Evolutionary conservation across 1,139 yeast genomes (phyloP).

Genomic region (Candida sojae): DNA sequence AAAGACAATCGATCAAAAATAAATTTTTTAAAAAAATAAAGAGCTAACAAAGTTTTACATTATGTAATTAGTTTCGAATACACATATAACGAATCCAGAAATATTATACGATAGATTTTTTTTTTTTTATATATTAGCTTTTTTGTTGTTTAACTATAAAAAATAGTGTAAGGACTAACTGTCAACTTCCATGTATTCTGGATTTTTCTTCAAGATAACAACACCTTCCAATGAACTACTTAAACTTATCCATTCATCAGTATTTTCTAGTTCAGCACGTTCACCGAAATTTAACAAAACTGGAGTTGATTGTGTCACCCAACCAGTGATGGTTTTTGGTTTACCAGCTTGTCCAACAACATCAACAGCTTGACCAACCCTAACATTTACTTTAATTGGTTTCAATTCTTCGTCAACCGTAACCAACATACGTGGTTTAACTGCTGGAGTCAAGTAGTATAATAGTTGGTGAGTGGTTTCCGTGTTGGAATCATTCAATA

Average conservation of each 20-base stretch:
- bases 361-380: constrained; percentile 99
- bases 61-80: too few species aligned
- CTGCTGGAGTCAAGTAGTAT: constrained; percentile 84
- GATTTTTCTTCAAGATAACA: constrained; percentile 88
- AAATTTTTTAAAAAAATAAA: background rate
- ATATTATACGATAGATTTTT: background rate
- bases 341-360: constrained; percentile 99
- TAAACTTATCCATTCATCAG: constrained; percentile 83
- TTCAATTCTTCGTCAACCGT: constrained; percentile 87
- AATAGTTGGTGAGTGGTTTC: constrained; percentile 77
- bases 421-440: constrained; percentile 89
- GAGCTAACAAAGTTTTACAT: background rate
- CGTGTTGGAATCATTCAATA: constrained; percentile 47
- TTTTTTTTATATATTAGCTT: background rate
- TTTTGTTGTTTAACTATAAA: background rate
- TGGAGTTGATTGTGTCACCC: constrained; percentile 99
- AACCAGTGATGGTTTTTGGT: constrained; percentile 97
- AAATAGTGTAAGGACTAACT: constrained; percentile 18
- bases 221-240: constrained; percentile 87
- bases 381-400: constrained; percentile 91
- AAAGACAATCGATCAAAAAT: background rate
- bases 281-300: constrained; percentile 92
- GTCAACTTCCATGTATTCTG: constrained; percentile 78
- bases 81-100: background rate
- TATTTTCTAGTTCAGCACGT: constrained; percentile 92